Evolutionary conservation across 345 rosid genomes (phyloP).

Genomic region (Leavenworthia alabamica): DNA sequence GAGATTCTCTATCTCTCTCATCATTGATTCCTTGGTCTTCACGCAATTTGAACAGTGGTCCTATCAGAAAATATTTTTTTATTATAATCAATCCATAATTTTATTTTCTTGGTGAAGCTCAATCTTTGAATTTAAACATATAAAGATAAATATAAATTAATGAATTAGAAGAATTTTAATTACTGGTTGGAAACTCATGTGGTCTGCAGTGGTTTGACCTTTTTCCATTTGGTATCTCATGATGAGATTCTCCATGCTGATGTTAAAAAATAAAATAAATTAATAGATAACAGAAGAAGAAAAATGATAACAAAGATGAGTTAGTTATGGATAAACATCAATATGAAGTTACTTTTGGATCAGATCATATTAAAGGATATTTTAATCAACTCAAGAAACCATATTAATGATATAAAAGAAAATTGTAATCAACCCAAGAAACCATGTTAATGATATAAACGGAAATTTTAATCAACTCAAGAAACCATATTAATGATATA

Average conservation of each 20-base stretch:
- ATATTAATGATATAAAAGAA: not conserved
- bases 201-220: conserved; percentile 10
- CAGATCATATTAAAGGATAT: too few relatives aligned
- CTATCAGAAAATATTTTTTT: not conserved
- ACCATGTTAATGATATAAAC: not conserved
- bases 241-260: conserved; percentile 27
- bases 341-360: not conserved
- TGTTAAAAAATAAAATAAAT: not conserved
- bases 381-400: not conserved
- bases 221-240: conserved; percentile 18
- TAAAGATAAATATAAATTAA: not conserved
- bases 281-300: not conserved
- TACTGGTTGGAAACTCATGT: conserved; percentile 21
- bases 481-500: not conserved
- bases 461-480: not conserved
- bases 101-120: too few relatives aligned
- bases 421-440: not conserved
- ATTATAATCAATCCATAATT: too few relatives aligned
- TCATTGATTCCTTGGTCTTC: conserved; percentile 16
- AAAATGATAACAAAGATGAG: not conserved
- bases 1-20: conserved; percentile 16
- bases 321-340: not conserved
- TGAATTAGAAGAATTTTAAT: not conserved
- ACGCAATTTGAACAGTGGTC: not conserved
- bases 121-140: not conserved